Percentiles rank a stretch among this genome's conserved stretches.
phyloP scores from a whole-genome alignment of 1,284 basidiomycete species.

The Stygiomarasmius scandens region DNA sequence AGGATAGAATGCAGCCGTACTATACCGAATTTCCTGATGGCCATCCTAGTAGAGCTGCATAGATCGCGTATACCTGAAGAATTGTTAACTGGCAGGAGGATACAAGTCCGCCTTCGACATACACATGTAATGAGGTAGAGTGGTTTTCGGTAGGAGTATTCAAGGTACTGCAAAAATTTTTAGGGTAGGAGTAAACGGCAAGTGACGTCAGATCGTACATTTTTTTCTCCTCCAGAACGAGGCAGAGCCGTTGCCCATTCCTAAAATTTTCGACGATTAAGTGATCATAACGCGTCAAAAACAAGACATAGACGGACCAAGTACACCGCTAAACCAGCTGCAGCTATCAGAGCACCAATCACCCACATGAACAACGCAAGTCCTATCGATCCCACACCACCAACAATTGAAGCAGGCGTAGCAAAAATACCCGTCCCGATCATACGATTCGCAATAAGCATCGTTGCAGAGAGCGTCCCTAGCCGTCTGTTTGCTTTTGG shows the following conservation, averaged over 20 bases:
- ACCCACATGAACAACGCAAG: slow-evolving; percentile 31
- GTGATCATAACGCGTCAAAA: not conserved
- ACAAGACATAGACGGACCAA: slow-evolving; percentile 23
- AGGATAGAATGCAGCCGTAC: not conserved
- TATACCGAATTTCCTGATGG: slow-evolving; percentile 14
- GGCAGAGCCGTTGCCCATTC: slow-evolving; percentile 19
- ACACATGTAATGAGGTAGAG: slow-evolving; percentile 32
- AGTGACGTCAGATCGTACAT: slow-evolving; percentile 11
- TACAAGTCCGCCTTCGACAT: not conserved
- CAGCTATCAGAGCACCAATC: slow-evolving; percentile 30
- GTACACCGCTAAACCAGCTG: slow-evolving; percentile 33
- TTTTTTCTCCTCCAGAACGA: slow-evolving; percentile 19
- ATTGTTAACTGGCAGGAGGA: not conserved
- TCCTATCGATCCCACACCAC: slow-evolving; percentile 12
- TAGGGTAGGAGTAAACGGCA: slow-evolving; percentile 15
- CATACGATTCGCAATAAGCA: slow-evolving; percentile 16
- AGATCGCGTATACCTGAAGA: slow-evolving; percentile 28
- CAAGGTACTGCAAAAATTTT: slow-evolving; percentile 26
- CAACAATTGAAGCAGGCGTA: slow-evolving; percentile 12
- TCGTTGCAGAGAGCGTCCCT: slow-evolving; percentile 10
- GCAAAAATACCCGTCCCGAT: slow-evolving; percentile 17
- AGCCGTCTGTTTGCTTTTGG: not conserved
- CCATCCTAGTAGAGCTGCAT: slow-evolving; percentile 30
- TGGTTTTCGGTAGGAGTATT: slow-evolving; percentile 34
- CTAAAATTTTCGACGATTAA: slow-evolving; percentile 12